Conservation (phyloP, 345 rosid species). For the Eucalyptus coolabah region DNA sequence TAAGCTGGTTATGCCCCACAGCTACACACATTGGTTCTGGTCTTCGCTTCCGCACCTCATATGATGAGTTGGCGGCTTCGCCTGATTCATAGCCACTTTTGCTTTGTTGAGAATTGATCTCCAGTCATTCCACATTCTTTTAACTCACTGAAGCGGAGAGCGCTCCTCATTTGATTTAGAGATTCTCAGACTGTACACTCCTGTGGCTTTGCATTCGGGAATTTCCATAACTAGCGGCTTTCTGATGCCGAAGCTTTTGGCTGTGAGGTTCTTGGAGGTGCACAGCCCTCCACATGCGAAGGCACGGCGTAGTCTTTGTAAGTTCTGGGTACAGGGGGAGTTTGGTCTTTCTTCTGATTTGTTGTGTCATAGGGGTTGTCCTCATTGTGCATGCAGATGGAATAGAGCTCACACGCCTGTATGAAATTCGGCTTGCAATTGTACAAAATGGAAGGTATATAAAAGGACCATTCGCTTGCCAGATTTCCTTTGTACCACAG, state of each 20-base stretch:
- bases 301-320: neutral
- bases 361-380: neutral
- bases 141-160: neutral
- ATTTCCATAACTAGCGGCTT: neutral
- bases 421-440: neutral
- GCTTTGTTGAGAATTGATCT: neutral
- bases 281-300: neutral
- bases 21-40: constrained; percentile 63
- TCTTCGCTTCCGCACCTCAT: constrained; percentile 60
- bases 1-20: constrained; percentile 69
- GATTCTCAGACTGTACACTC: neutral
- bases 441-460: neutral
- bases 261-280: neutral
- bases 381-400: neutral
- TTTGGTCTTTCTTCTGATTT: neutral
- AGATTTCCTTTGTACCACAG: neutral
- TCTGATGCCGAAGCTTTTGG: neutral
- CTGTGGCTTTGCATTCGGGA: neutral
- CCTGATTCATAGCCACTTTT: constrained; percentile 1
- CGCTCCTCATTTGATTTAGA: neutral
- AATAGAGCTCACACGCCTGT: neutral
- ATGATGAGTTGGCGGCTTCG: constrained; percentile 13
- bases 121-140: neutral
- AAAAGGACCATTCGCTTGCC: neutral
- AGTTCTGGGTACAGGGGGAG: neutral